These are phyloP conservation scores for Talaromyces amestolkiae DNA, from an alignment of 2,329 filamentous ascomycete genomes.

Conservation along the genomic window DNA sequence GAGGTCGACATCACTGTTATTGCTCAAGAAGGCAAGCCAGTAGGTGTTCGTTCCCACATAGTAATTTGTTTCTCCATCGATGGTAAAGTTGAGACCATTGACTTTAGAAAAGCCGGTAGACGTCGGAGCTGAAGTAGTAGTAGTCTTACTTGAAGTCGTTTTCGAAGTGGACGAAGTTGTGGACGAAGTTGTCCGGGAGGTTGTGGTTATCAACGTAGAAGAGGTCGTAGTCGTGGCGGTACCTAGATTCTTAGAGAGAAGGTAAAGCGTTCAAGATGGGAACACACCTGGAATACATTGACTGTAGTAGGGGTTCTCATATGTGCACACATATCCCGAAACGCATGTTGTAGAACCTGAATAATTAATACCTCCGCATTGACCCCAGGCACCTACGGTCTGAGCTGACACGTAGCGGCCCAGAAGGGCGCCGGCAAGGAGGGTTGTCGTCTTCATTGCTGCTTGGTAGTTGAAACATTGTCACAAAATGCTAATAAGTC, in stretches of 20 bases:
- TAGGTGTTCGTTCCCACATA: slow-evolving; percentile 53
- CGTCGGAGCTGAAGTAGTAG: neutral
- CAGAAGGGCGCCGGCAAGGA: neutral
- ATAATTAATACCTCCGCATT: slow-evolving; percentile 13
- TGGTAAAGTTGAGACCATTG: slow-evolving; percentile 35
- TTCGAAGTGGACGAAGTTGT: slow-evolving; percentile 18
- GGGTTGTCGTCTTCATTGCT: neutral
- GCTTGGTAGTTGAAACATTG: neutral
- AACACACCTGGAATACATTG: slow-evolving; percentile 13
- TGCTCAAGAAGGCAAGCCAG: slow-evolving; percentile 52
- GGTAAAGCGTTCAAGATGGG: neutral
- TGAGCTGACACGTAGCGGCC: slow-evolving; percentile 5
- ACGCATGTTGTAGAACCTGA: slow-evolving; percentile 8
- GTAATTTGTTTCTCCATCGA: slow-evolving; percentile 42
- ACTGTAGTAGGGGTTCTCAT: slow-evolving; percentile 4
- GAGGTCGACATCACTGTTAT: slow-evolving; percentile 49
- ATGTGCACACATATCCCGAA: slow-evolving; percentile 12
- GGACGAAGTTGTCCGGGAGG: slow-evolving; percentile 13
- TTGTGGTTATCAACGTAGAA: slow-evolving; percentile 16
- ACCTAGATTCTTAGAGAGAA: neutral
- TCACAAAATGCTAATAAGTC: neutral
- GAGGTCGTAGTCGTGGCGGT: neutral
- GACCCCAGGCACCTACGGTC: slow-evolving; percentile 5
- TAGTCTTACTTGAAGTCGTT: slow-evolving; percentile 16
- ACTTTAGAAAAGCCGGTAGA: slow-evolving; percentile 25